A percentile compares a stretch with the other conserved stretches of the same genome.
phyloP scores from a whole-genome alignment of 1,284 basidiomycete species.

The Neotropicomus parvogracilis region DNA sequence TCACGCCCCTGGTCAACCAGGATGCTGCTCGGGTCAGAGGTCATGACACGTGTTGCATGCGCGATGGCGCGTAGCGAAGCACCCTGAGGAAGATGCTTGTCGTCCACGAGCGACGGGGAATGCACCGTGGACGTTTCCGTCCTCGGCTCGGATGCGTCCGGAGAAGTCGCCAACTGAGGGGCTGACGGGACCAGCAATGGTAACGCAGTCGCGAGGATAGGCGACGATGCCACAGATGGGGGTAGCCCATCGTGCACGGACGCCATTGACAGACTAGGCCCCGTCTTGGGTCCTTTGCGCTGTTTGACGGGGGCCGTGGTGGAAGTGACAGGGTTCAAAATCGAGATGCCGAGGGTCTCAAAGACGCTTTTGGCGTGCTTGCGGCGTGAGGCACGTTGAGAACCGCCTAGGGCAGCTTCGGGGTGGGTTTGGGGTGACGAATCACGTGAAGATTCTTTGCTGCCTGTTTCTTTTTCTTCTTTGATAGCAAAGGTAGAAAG shows the following conservation, averaged over 20 bases:
- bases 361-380: constrained; percentile 61
- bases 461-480: constrained; percentile 20
- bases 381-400: constrained; percentile 32
- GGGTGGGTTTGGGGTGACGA: constrained; percentile 20
- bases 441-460: constrained; percentile 23
- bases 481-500: constrained; percentile 19
- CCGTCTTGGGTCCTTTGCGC: constrained; percentile 26
- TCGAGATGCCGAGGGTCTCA: constrained; percentile 64
- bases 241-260: constrained; percentile 14
- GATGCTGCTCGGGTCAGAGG: constrained; percentile 72
- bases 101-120: constrained; percentile 27
- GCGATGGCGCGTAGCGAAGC: constrained; percentile 69
- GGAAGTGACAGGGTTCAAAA: constrained; percentile 47
- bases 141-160: constrained; percentile 20
- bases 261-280: constrained; percentile 1
- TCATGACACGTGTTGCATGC: constrained; percentile 88
- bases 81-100: constrained; percentile 46
- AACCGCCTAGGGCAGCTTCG: constrained; percentile 6
- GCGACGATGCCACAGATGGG: constrained; percentile 40
- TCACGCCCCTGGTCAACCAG: constrained; percentile 65
- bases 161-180: constrained; percentile 41
- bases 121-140: constrained; percentile 33
- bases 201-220: constrained; percentile 37
- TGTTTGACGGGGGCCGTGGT: constrained; percentile 24
- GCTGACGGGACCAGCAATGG: constrained; percentile 36